A percentile compares a stretch with the other conserved stretches of the same genome.
Conservation (phyloP, 2,329 filamentous ascomycete species). For the Tolypocladium tropicale region DNA sequence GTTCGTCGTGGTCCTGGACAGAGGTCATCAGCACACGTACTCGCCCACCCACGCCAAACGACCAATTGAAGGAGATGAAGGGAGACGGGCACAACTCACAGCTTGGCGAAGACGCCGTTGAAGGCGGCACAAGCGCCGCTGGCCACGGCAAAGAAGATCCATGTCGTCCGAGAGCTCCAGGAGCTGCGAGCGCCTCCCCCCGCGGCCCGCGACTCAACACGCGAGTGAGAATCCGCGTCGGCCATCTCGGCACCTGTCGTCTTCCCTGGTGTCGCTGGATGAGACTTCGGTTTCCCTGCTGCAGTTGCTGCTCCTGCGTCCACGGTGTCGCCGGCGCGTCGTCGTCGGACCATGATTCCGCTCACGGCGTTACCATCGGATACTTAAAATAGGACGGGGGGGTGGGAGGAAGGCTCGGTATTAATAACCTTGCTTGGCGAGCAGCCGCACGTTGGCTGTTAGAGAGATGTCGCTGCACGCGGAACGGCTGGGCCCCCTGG, state of each 20-base stretch:
- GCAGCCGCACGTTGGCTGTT: neutral
- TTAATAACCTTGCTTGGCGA: neutral
- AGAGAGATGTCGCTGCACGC: neutral
- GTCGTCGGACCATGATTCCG: slow-evolving; percentile 18
- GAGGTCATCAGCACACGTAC: neutral
- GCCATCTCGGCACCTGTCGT: neutral
- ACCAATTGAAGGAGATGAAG: too few species aligned
- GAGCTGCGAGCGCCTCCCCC: neutral
- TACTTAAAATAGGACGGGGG: too few species aligned
- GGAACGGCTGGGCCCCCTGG: neutral
- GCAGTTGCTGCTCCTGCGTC: neutral
- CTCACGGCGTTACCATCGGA: neutral
- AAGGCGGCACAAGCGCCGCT: slow-evolving; percentile 71
- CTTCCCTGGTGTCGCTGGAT: neutral
- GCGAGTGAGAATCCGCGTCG: slow-evolving; percentile 5
- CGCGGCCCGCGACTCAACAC: neutral
- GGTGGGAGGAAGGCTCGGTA: too few species aligned
- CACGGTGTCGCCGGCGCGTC: slow-evolving; percentile 5
- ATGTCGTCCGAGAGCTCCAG: slow-evolving; percentile 32
- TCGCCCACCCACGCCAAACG: too few species aligned
- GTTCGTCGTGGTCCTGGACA: slow-evolving; percentile 41
- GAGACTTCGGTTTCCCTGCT: neutral
- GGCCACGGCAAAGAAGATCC: slow-evolving; percentile 60
- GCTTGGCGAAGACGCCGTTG: slow-evolving; percentile 75
- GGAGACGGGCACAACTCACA: slow-evolving; percentile 40